A percentile compares a stretch with the other conserved stretches of the same genome.
Conservation (phyloP, 345 rosid genomes). For the Hibiscus syriacus region DNA sequence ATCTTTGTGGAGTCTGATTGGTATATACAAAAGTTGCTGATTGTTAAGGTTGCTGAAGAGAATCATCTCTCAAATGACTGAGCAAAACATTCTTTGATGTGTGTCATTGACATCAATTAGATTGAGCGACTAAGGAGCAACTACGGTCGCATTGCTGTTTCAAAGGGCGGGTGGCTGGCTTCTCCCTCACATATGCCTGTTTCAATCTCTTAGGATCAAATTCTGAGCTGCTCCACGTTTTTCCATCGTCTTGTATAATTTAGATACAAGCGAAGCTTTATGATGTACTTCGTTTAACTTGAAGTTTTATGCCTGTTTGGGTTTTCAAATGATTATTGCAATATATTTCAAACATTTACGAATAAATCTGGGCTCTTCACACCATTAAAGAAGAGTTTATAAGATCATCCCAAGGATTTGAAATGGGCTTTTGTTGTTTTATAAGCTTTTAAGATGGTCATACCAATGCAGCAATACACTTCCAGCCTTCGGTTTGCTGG, state of each 20-base stretch:
- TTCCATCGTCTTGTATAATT: not conserved
- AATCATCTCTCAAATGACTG: not conserved
- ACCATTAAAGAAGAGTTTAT: too few species aligned
- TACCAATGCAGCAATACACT: too few species aligned
- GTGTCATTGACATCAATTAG: not conserved
- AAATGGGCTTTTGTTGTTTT: too few species aligned
- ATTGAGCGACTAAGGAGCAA: not conserved
- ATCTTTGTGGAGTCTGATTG: slow-evolving; percentile 49
- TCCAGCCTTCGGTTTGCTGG: too few species aligned
- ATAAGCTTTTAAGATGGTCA: too few species aligned
- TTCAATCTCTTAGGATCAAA: not conserved
- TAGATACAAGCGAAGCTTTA: not conserved
- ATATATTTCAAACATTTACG: too few species aligned
- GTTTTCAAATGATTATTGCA: too few species aligned
- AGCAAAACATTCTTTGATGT: not conserved
- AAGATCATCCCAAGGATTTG: too few species aligned
- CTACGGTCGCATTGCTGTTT: not conserved
- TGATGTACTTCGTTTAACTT: not conserved
- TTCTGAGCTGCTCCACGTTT: not conserved
- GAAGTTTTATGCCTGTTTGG: not conserved
- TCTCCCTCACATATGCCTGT: not conserved
- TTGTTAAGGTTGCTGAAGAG: not conserved
- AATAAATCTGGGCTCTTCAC: too few species aligned
- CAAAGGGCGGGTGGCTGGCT: not conserved
- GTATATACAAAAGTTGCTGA: slow-evolving; percentile 1